Evolutionary conservation across 345 rosid species (phyloP), one percentile per base, ranked within the genome.

Genomic region (Eutrema heterophyllum): DNA sequence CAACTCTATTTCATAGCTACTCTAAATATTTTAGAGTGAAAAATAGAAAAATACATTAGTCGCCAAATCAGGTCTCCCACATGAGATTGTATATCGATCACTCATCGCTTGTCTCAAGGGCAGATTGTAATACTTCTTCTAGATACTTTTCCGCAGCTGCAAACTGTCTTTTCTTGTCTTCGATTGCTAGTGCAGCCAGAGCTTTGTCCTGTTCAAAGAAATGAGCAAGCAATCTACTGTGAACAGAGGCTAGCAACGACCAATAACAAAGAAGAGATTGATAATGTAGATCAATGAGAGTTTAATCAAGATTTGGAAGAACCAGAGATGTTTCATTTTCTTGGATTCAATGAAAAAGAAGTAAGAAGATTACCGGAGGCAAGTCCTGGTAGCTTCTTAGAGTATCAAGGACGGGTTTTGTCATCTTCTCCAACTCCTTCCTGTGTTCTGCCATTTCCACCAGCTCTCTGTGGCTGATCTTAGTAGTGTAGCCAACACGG

Each of bases 321-420:
- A 56, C 21, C 26, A 56, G 50, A 55, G 58, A 73, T 46, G 32
- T 40, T n/a, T 27, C n/a, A 38, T 30, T 13, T n/a, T 0, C 14
- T 26, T 13, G 36, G 16, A 26, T 18, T 64, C 41, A 44, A n/a
- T 15, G 10, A 46, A 27, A 65, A 55, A 6, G 49, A 53, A 50
- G 54, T 52, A 56, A 36, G 51, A 50, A 77, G 53, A 58, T 80
- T 87, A 94, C 97, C 77, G 97, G 97, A 21, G 97, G 97, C 73
- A 94, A 83, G 81, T 94, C 99, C 74, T 94, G 97, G 86, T 94
- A 94, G 83, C 97, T 91, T 80, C 97, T 85, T 78, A 94, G 74
- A 50, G 97, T 92, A 77, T 92, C 97, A 38, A 88, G 72, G 52
- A 95, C 91, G 32, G 97, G 99, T 59, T 89, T 92, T 3, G 99